Base-by-base conservation (phyloP, 768 basidiomycete species). In the Hygrophoropsis aurantiaca region DNA sequence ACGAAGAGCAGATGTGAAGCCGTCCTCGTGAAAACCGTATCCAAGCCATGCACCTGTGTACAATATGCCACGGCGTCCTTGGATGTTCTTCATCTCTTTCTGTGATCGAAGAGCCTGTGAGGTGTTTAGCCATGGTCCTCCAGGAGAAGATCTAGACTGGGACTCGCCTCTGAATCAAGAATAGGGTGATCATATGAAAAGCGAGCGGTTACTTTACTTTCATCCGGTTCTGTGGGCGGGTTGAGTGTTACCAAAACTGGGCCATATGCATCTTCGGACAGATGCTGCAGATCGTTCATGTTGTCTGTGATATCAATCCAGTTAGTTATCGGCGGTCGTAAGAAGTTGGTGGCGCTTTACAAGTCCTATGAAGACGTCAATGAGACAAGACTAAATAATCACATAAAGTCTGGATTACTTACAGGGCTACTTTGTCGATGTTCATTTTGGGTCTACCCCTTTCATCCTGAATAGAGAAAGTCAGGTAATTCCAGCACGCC, bases 11-110 rank as follows among this genome's bases (percentile, higher is more conserved):
- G 71, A 67, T 2, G 75, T 66, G 60, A 88, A 88, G 2, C 84
- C 86, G 57, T 89, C 89, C 65, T 90, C 87, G 66, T 91, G 87
- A 72, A 90, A 89, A 15, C 87, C 87, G 55, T 87, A 89, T 47
- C 79, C 79, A 37, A 82, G 74, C 71, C 84, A 90, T 20, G 87
- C 87, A 9, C 86, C 85, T 2, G 71, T 84, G 58, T 74, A 85
- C 7, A 82, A 75, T 53, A 88, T 75, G 4, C 77, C 75, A 8
- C 84, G 74, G 38, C 57, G 74, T 55, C 79, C 78, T 64, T 90
- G 87, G 46, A 89, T 89, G 13, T 57, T 60, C 40, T 60, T 59
- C 59, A 88, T 75, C 20, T 70, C 67, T 8, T 59, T 53, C 57
- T 87, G 85, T 0, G 82, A 78, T 16, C 57, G 61, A 19, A 87